A percentile compares a stretch with the other conserved stretches of the same genome.
Conservation (phyloP, 306 rosid species). For the Sesbania bispinosa region DNA sequence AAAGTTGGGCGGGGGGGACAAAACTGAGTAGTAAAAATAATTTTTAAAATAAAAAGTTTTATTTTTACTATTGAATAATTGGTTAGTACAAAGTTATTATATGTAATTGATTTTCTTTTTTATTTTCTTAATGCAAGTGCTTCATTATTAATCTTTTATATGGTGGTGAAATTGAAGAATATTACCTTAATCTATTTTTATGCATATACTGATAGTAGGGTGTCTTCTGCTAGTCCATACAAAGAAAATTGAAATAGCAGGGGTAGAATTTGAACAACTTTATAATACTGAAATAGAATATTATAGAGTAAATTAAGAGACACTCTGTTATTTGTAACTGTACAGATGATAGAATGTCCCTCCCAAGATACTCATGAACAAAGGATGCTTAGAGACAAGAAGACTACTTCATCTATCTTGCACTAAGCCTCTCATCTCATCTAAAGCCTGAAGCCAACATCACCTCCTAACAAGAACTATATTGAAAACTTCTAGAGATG, state of each 20-base stretch:
- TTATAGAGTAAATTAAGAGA: constrained; percentile 24
- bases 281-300: constrained; percentile 1
- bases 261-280: neutral
- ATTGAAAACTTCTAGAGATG: constrained; percentile 29
- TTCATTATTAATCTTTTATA: neutral
- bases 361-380: constrained; percentile 26
- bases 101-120: no score
- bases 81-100: no score
- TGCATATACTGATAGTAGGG: neutral
- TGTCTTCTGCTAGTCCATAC: no score
- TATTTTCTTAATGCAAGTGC: neutral
- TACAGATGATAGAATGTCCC: constrained; percentile 33
- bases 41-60: no score
- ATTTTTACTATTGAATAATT: no score
- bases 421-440: constrained; percentile 20
- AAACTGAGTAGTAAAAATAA: no score
- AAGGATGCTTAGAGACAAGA: constrained; percentile 22
- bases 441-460: constrained; percentile 34
- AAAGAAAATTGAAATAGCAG: neutral
- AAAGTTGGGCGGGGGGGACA: no score
- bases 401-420: constrained; percentile 20
- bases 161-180: neutral
- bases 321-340: constrained; percentile 25
- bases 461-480: constrained; percentile 26
- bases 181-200: neutral